Conservation (phyloP, 176 grass and related monocot species). For the Oryza officinalis region DNA sequence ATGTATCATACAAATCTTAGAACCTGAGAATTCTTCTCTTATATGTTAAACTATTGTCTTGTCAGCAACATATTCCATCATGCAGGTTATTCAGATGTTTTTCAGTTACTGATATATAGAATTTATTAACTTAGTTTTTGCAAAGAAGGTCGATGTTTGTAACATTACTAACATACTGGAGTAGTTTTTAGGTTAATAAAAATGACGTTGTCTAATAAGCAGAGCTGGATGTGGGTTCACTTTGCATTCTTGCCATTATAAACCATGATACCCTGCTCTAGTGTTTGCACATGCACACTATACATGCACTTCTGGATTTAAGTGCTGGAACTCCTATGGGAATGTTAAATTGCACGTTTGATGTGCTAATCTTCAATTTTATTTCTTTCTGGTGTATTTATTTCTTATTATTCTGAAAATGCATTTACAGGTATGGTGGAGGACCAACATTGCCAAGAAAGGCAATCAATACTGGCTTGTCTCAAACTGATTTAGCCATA, state of each 20-base stretch:
- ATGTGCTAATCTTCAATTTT: conserved; percentile 9
- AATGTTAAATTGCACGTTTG: conserved; percentile 5
- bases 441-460: conserved; percentile 89
- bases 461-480: conserved; percentile 93
- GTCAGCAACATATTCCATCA: not conserved
- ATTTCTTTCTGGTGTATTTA: conserved; percentile 11
- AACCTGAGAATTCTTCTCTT: not conserved
- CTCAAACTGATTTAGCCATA: conserved; percentile 94
- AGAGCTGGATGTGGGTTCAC: not conserved
- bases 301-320: not conserved
- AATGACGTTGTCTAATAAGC: not conserved
- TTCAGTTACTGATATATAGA: conserved; percentile 11
- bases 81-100: not conserved
- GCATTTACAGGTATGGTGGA: conserved; percentile 81
- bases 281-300: not conserved
- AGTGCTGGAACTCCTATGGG: conserved; percentile 17
- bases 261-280: conserved; percentile 10
- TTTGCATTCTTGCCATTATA: not conserved
- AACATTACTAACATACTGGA: not conserved
- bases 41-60: not conserved
- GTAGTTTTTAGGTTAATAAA: conserved; percentile 19
- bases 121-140: not conserved
- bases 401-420: conserved; percentile 36
- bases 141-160: not conserved
- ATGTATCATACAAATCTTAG: not conserved